A percentile compares a stretch with the other conserved stretches of the same genome.
These are phyloP conservation scores for Linum tenue DNA, from an alignment of 345 rosid species.

Conservation along the genomic window DNA sequence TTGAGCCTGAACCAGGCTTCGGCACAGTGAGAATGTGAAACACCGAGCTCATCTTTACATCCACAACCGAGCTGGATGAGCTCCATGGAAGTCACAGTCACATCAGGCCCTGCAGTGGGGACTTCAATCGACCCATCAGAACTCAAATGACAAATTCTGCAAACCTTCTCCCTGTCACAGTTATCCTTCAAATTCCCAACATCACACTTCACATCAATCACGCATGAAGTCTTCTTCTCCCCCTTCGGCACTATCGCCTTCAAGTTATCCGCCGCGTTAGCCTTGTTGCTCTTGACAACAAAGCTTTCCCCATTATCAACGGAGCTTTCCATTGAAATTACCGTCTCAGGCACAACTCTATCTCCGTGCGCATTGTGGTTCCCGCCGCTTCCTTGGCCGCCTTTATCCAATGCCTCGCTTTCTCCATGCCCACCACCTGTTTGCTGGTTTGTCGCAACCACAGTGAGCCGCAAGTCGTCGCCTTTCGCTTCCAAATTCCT, in stretches of 20 bases:
- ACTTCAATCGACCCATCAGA: conserved; percentile 40
- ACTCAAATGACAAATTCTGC: conserved; percentile 83
- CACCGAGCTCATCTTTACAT: conserved; percentile 84
- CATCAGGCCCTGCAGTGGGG: conserved; percentile 8
- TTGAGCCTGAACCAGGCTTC: conserved; percentile 88
- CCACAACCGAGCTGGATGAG: conserved; percentile 78
- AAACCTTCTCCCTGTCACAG: conserved; percentile 47
- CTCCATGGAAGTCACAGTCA: conserved; percentile 20
- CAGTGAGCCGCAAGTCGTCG: conserved; percentile 14
- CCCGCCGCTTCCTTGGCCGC: conserved; percentile 19
- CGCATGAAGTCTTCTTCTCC: conserved; percentile 28
- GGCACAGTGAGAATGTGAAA: conserved; percentile 71
- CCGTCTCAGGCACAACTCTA: conserved; percentile 21
- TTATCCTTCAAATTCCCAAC: conserved; percentile 22
- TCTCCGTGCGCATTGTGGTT: conserved; percentile 12
- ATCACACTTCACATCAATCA: conserved; percentile 37
- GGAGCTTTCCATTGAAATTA: conserved; percentile 23
- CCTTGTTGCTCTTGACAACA: conserved; percentile 16
- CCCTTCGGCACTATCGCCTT: conserved; percentile 23
- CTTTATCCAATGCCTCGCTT: conserved; percentile 14
- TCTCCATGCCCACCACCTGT: conserved; percentile 7
- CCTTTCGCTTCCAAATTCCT: conserved; percentile 16
- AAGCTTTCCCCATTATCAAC: conserved; percentile 12
- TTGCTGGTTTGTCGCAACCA: conserved; percentile 5
- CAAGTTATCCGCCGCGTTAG: conserved; percentile 11